A percentile compares a stretch with the other conserved stretches of the same genome.
Conservation (phyloP, 176 grass and related monocot genomes). For the Carex littledalei region DNA sequence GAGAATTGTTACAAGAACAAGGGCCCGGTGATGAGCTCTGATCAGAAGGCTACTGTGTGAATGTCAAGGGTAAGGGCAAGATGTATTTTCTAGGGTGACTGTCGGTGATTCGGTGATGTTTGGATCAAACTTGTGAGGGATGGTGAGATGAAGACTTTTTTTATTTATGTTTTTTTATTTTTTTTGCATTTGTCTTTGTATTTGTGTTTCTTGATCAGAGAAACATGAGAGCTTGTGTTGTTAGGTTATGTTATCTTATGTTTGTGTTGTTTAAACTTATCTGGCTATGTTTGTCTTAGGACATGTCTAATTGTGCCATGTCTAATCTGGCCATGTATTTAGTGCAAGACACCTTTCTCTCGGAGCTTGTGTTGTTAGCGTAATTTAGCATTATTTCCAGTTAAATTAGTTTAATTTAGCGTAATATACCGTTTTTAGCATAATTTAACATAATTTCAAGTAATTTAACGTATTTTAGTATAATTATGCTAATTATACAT, state of each 20-base stretch:
- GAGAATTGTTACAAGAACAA: not conserved
- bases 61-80: constrained; percentile 9
- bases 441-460: too few relatives aligned
- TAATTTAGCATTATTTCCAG: too few relatives aligned
- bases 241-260: not conserved
- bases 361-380: too few relatives aligned
- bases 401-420: too few relatives aligned
- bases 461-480: too few relatives aligned
- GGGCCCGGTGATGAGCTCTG: not conserved
- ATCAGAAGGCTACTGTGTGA: not conserved
- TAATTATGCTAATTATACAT: too few relatives aligned
- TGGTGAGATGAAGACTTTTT: not conserved
- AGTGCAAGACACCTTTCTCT: too few relatives aligned
- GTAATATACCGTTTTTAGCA: too few relatives aligned
- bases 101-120: not conserved
- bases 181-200: not conserved
- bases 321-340: not conserved
- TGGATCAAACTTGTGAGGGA: not conserved
- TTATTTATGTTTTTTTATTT: not conserved
- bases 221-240: not conserved
- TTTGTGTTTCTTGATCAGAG: not conserved
- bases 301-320: not conserved
- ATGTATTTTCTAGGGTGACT: not conserved
- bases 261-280: not conserved
- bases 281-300: not conserved